Conservation (phyloP, 2,329 filamentous ascomycete genomes). For the Lojkania enalia region DNA sequence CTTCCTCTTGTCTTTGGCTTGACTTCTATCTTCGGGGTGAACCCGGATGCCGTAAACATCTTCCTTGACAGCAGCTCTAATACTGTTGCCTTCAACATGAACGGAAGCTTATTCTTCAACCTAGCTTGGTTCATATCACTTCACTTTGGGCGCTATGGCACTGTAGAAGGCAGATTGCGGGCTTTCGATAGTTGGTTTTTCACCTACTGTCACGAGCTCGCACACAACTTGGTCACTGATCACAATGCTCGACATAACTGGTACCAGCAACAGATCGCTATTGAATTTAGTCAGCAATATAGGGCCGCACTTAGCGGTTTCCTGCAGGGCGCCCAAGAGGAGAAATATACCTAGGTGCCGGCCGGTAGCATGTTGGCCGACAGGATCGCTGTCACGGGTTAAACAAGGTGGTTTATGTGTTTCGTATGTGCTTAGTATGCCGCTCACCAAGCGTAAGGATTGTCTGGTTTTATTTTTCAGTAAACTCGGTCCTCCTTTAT, state of each 20-base stretch:
- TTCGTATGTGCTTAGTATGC: too few species aligned
- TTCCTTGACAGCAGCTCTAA: constrained; percentile 80
- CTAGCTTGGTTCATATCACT: constrained; percentile 82
- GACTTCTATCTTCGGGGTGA: constrained; percentile 64
- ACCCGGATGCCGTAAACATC: constrained; percentile 72
- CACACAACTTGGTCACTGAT: constrained; percentile 82
- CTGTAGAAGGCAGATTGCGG: constrained; percentile 43
- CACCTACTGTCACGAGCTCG: constrained; percentile 91
- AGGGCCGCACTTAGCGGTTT: constrained; percentile 30
- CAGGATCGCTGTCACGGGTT: too few species aligned
- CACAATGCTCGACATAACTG: constrained; percentile 57
- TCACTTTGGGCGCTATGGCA: constrained; percentile 53
- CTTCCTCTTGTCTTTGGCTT: constrained; percentile 40
- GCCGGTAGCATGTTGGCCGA: too few species aligned
- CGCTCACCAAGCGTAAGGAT: too few species aligned
- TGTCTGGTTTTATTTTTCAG: too few species aligned
- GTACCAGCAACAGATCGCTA: constrained; percentile 45
- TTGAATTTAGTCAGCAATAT: constrained; percentile 40
- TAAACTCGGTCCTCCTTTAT: too few species aligned
- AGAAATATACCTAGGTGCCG: too few species aligned
- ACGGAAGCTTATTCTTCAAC: constrained; percentile 91
- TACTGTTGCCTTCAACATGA: constrained; percentile 90
- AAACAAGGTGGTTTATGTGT: too few species aligned
- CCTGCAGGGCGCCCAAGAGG: constrained; percentile 20
- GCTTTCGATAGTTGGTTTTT: constrained; percentile 84